Evolutionary conservation across 1,139 yeast species (phyloP), one percentile per base, ranked within the genome.

Genomic region (Saccharomycopsis hybrid): DNA sequence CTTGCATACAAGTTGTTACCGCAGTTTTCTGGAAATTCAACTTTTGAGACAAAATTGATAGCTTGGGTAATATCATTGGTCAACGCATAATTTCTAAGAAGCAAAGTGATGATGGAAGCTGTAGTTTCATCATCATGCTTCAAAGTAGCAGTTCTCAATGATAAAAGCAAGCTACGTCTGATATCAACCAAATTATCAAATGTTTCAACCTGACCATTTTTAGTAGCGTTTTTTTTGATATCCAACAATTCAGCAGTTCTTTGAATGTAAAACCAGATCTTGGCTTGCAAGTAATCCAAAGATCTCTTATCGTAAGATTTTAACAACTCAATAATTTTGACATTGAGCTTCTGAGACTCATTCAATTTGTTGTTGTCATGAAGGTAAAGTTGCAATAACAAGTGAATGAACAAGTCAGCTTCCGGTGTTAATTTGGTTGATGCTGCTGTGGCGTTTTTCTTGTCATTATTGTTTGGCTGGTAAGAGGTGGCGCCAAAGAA

Each of bases 91-190:
- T 82, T 83, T 66, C 97, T 82, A 62, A 94, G 72, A 57, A 92
- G 74, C 56, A 89, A 73, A 27, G 96, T 89, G 54, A 89, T 84
- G 53, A 89, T 73, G 56, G 89, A 81, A 8, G 96, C 96, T 52
- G 87, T 86, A 1, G 97, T 88, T 67, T 92, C 98, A 50, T 77
- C 76, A 64, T 94, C 97, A 62, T 92, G 97, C 60, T 96, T 82
- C 58, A 94, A 77, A 29, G 96, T 82, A 3, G 97, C 90, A 3
- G 95, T 85, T 68, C 97, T 80, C 62, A 92, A 75, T 18, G 86
- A 87, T 39, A 74, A 70, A 64, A 88, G 77, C 62, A 92, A 72
- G 45, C 76, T 80, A 5, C 87, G 78, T 61, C 95, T 80, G 49
- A 87, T 72, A n/a, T 78, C 68, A 49, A 74, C 70, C 52, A 81